Evolutionary conservation across 441 rosid genomes (phyloP), one percentile per base, ranked within the genome.

Genomic region (Iberis amara): DNA sequence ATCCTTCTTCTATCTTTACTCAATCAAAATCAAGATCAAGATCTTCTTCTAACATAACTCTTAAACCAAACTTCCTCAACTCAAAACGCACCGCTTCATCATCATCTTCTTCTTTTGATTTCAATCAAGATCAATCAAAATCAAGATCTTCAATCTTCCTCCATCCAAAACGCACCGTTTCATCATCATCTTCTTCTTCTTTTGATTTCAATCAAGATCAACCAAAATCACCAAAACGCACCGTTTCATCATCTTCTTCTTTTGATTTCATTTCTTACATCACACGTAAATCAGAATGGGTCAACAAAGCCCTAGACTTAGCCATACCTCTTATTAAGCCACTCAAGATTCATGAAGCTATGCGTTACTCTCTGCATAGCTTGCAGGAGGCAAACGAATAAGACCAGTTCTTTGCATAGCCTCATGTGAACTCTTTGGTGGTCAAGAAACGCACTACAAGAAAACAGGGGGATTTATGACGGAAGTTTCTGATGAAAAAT

Each of bases 341-440:
- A 4, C 55, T 62, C 35, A 85, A 80, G 70, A 85, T 91, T 61
- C 89, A 85, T 37, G 89, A 87, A 44, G 78, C 95, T 0, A 91
- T 91, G 95, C 76, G 98, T 1, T 87, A 85, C 71, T 91, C 96
- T 23, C 81, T 91, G n/a, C n/a, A n/a, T n/a, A n/a, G 6, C 69
- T 91, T 26, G 95, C 86, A 24, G 87, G 85, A 5, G 88, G 92
- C 26, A 90, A 90, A 75, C 62, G 96, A 21, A 89, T 87, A 24
- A 73, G 95, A 9, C 94, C 95, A 0, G 73, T 70, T 4, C 80
- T 85, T 23, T 90, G 92, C 47, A 44, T 87, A 52, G 95, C 82
- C 8, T 89, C 92, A 0, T 82, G 96, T 23, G 88, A 85, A 47
- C 79, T 87, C 11, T 85, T 83, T 8, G 95, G 95, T 0, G 92